phyloP scores from a whole-genome alignment of 495 filamentous ascomycete species.

The Parathielavia hyrcaniae region DNA sequence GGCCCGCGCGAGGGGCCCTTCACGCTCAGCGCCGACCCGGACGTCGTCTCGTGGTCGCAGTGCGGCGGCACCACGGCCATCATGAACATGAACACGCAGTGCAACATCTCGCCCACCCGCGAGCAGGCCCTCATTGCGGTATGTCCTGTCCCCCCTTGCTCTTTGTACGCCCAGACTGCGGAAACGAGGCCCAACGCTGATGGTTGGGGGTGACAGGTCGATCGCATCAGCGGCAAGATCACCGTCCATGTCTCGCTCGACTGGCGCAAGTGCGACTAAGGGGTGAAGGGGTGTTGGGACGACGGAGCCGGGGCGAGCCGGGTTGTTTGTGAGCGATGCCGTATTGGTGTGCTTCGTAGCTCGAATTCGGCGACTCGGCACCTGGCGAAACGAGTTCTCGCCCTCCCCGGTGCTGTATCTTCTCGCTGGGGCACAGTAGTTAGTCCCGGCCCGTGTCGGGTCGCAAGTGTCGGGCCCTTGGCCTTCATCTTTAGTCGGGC shows the following conservation, averaged over 20 bases:
- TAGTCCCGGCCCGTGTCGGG: too few species aligned
- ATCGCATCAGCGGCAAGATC: constrained; percentile 26
- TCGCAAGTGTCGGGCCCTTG: too few species aligned
- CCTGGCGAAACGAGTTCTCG: too few species aligned
- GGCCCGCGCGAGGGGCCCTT: constrained; percentile 22
- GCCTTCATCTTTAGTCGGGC: too few species aligned
- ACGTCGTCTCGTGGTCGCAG: constrained; percentile 19
- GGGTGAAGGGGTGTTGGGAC: background rate
- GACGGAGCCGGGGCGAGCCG: background rate
- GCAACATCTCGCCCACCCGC: constrained; percentile 26
- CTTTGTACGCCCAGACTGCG: background rate
- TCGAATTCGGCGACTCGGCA: too few species aligned
- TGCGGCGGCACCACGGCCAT: constrained; percentile 26
- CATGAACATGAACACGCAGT: constrained; percentile 30
- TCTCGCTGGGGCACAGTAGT: too few species aligned
- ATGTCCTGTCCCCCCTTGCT: background rate
- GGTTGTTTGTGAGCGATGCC: background rate
- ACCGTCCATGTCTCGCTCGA: constrained; percentile 24
- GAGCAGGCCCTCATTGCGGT: constrained; percentile 23
- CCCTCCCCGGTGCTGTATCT: too few species aligned
- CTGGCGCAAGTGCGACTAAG: constrained; percentile 25
- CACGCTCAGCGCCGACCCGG: constrained; percentile 16
- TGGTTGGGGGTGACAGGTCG: constrained; percentile 14
- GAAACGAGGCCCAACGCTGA: background rate
- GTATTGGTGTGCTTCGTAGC: background rate